Conservation (phyloP, 768 basidiomycete genomes). For the Coprinellus micaceus region DNA sequence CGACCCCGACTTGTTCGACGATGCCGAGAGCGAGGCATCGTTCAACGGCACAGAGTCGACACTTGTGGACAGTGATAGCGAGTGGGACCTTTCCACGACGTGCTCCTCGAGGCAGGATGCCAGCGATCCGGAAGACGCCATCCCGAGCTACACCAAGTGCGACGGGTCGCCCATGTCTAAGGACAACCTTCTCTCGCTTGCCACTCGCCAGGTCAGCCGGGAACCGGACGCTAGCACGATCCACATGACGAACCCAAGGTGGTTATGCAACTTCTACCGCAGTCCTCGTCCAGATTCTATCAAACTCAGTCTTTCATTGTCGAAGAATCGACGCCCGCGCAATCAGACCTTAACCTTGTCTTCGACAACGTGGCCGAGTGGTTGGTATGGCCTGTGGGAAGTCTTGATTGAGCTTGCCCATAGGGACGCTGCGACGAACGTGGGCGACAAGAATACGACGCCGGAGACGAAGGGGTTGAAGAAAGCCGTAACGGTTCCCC, state of each 20-base stretch:
- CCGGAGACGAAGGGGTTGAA: not conserved
- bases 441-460: not conserved
- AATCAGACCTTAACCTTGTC: slow-evolving; percentile 1
- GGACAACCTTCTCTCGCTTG: not conserved
- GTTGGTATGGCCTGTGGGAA: slow-evolving; percentile 56
- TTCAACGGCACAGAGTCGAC: slow-evolving; percentile 43
- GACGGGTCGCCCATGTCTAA: not conserved
- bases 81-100: slow-evolving; percentile 23
- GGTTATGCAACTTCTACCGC: slow-evolving; percentile 1
- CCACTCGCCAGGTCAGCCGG: not conserved
- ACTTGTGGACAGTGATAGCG: slow-evolving; percentile 48
- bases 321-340: not conserved
- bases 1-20: slow-evolving; percentile 2
- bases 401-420: slow-evolving; percentile 43
- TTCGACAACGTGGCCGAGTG: slow-evolving; percentile 35
- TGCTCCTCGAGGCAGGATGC: slow-evolving; percentile 12
- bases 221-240: not conserved
- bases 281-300: not conserved
- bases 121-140: slow-evolving; percentile 8
- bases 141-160: not conserved
- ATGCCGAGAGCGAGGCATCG: slow-evolving; percentile 24
- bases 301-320: not conserved
- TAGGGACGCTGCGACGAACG: slow-evolving; percentile 12
- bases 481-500: not conserved
- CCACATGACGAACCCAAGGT: not conserved